phyloP scores from a whole-genome alignment of 1,284 basidiomycete genomes.

The Pseudozyma sp. region DNA sequence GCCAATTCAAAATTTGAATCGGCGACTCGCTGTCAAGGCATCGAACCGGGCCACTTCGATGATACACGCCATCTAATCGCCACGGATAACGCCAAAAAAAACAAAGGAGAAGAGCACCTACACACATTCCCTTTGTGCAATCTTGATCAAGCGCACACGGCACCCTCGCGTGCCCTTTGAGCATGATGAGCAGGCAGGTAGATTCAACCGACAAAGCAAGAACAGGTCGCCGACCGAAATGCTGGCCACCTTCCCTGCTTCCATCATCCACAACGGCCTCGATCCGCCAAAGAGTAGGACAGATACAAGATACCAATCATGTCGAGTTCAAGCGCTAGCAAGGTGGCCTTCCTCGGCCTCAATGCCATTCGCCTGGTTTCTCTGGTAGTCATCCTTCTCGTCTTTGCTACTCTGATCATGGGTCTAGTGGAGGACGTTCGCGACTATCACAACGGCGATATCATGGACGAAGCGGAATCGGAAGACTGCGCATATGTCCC shows the following conservation, averaged over 20 bases:
- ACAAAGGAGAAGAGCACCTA: constrained; percentile 18
- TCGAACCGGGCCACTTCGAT: background rate
- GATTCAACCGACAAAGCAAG: no score
- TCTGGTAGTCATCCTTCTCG: constrained; percentile 35
- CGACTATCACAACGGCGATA: constrained; percentile 27
- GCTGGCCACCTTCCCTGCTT: no score
- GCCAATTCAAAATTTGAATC: background rate
- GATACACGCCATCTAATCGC: no score
- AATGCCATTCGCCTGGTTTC: constrained; percentile 47
- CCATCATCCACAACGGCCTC: background rate
- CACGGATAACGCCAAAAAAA: constrained; percentile 15
- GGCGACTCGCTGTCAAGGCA: background rate
- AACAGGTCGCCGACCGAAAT: no score
- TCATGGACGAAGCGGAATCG: constrained; percentile 20
- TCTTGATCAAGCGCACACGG: background rate
- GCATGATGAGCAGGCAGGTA: no score
- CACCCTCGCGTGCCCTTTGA: no score
- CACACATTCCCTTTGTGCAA: background rate
- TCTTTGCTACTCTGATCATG: constrained; percentile 44
- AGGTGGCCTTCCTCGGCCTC: constrained; percentile 44
- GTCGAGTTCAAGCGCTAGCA: constrained; percentile 3
- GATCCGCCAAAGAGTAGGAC: background rate
- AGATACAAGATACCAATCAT: background rate
- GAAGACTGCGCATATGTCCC: constrained; percentile 53
- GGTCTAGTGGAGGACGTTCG: constrained; percentile 38